Conservation (phyloP, 345 rosid genomes). For the Bruguiera gymnorhiza region DNA sequence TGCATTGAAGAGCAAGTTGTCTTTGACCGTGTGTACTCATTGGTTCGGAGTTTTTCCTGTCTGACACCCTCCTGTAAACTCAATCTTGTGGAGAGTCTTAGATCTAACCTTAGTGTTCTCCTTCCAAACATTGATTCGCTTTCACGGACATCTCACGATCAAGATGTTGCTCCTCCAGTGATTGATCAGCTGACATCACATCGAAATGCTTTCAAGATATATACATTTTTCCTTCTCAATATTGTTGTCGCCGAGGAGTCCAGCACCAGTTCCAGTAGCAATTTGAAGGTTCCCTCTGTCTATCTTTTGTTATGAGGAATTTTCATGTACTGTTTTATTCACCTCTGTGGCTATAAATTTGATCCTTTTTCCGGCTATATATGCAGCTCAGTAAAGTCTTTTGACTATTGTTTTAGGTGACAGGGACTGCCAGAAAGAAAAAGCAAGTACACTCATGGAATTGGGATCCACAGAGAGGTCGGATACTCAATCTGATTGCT, state of each 20-base stretch:
- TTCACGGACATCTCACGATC: conserved; percentile 48
- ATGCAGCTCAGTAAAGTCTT: conserved; percentile 5
- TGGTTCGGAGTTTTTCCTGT: conserved; percentile 45
- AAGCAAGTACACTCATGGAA: conserved; percentile 62
- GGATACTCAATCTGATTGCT: conserved; percentile 81
- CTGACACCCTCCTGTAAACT: conserved; percentile 61
- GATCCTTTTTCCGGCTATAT: background rate
- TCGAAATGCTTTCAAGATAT: conserved; percentile 92
- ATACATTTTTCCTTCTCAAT: conserved; percentile 72
- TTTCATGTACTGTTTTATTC: background rate
- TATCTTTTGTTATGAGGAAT: background rate
- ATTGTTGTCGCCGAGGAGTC: conserved; percentile 64
- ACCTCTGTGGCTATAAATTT: background rate
- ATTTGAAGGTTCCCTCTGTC: conserved; percentile 48
- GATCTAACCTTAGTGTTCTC: conserved; percentile 88
- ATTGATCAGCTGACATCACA: conserved; percentile 61
- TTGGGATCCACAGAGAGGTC: conserved; percentile 82
- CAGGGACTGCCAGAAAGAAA: conserved; percentile 62
- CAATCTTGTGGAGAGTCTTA: conserved; percentile 70
- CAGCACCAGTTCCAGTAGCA: conserved; percentile 30
- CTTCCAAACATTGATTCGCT: conserved; percentile 90
- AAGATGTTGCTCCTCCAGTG: conserved; percentile 46
- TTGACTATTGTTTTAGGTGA: conserved; percentile 43
- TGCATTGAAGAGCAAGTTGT: conserved; percentile 86
- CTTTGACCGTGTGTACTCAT: conserved; percentile 80